Conservation (phyloP, 345 rosid species). For the Iberis pinnata region DNA sequence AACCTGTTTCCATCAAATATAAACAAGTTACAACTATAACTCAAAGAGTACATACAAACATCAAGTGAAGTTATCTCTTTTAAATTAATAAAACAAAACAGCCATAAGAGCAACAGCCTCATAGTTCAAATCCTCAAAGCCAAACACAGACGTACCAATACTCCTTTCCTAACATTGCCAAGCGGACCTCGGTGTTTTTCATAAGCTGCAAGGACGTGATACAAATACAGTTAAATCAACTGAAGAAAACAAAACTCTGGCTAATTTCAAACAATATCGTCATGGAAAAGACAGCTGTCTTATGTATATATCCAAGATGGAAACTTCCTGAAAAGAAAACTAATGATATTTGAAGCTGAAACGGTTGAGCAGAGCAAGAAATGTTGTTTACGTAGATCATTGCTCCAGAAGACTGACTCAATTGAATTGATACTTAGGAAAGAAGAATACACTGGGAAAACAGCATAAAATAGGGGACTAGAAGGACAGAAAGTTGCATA, state of each 20-base stretch:
- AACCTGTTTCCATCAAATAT: constrained; percentile 41
- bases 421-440: neutral
- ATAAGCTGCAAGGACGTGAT: constrained; percentile 48
- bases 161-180: constrained; percentile 98
- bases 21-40: constrained; percentile 3
- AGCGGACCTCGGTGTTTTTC: constrained; percentile 80
- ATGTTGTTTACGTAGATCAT: neutral
- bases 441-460: constrained; percentile 8
- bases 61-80: too few species aligned
- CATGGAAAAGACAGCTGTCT: neutral
- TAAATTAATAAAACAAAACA: neutral
- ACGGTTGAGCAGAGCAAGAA: constrained; percentile 2
- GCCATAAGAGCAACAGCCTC: neutral
- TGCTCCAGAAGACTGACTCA: neutral
- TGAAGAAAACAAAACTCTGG: neutral
- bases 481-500: constrained; percentile 33
- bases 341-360: constrained; percentile 1
- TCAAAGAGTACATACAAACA: neutral
- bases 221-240: neutral
- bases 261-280: constrained; percentile 1
- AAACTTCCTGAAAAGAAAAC: too few species aligned
- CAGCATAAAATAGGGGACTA: neutral
- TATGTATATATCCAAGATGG: neutral
- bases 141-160: constrained; percentile 51
- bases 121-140: too few species aligned